phyloP scores from a whole-genome alignment of 179 eudicot species.

The Beta macrorhiza region DNA sequence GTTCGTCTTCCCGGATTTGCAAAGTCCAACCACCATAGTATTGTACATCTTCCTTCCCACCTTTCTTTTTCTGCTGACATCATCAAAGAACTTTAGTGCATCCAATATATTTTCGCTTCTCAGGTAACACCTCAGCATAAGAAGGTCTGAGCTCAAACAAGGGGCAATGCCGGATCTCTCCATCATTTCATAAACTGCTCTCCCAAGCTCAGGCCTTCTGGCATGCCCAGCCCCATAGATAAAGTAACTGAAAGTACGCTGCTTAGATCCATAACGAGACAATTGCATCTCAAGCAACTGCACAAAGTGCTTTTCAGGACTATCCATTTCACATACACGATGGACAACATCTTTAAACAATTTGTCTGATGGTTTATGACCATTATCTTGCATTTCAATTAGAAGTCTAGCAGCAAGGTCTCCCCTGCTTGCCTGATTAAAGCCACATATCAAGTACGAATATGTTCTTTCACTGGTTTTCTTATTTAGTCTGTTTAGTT shows the following conservation, averaged over 20 bases:
- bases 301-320: slow-evolving; percentile 49
- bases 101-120: slow-evolving; percentile 47
- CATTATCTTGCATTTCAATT: slow-evolving; percentile 89
- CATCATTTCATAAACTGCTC: slow-evolving; percentile 49
- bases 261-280: slow-evolving; percentile 33
- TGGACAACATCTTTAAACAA: slow-evolving; percentile 52
- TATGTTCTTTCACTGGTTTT: slow-evolving; percentile 44
- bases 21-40: slow-evolving; percentile 67
- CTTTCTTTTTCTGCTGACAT: slow-evolving; percentile 39
- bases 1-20: slow-evolving; percentile 48
- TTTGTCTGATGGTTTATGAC: slow-evolving; percentile 39
- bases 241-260: slow-evolving; percentile 46
- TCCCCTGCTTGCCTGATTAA: slow-evolving; percentile 47
- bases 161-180: slow-evolving; percentile 23
- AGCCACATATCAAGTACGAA: slow-evolving; percentile 54
- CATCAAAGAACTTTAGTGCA: slow-evolving; percentile 51
- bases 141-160: slow-evolving; percentile 37
- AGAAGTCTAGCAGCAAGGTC: slow-evolving; percentile 69
- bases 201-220: slow-evolving; percentile 59
- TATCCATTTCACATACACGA: slow-evolving; percentile 48
- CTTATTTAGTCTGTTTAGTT: slow-evolving; percentile 44
- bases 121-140: slow-evolving; percentile 57
- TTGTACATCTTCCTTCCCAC: slow-evolving; percentile 41
- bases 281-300: slow-evolving; percentile 62
- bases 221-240: slow-evolving; percentile 77